Conservation (phyloP, 2,329 filamentous ascomycete genomes). For the Arthrobotrys sinensis region DNA sequence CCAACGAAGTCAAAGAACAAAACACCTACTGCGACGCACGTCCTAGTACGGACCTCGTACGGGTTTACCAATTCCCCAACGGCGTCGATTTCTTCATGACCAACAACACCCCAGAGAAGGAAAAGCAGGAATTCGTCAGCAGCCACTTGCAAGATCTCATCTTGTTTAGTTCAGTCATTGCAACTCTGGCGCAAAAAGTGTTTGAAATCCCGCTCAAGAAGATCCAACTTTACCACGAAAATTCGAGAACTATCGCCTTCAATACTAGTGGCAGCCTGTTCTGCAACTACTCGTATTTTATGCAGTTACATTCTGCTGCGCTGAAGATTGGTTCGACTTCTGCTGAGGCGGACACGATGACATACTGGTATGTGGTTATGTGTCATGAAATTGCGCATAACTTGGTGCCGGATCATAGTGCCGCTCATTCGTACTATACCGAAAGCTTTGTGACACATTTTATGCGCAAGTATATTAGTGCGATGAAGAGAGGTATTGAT, state of each 20-base stretch:
- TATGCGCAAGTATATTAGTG: slow-evolving; percentile 43
- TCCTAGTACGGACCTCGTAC: slow-evolving; percentile 45
- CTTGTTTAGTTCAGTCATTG: slow-evolving; percentile 78
- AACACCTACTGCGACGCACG: slow-evolving; percentile 83
- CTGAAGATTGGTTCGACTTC: slow-evolving; percentile 67
- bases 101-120: slow-evolving; percentile 62
- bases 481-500: slow-evolving; percentile 37
- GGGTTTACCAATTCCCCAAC: slow-evolving; percentile 47
- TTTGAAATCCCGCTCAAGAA: slow-evolving; percentile 80
- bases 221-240: slow-evolving; percentile 90
- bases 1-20: slow-evolving; percentile 83
- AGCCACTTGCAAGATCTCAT: slow-evolving; percentile 76
- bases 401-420: slow-evolving; percentile 73
- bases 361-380: slow-evolving; percentile 96
- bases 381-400: slow-evolving; percentile 98
- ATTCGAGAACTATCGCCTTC: slow-evolving; percentile 89
- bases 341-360: slow-evolving; percentile 76
- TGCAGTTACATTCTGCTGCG: slow-evolving; percentile 38
- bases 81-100: slow-evolving; percentile 55
- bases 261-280: slow-evolving; percentile 90
- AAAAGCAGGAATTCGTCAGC: slow-evolving; percentile 74
- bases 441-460: slow-evolving; percentile 59
- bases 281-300: slow-evolving; percentile 78
- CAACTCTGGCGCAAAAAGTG: slow-evolving; percentile 76
- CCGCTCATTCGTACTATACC: slow-evolving; percentile 59